A percentile compares a stretch with the other conserved stretches of the same genome.
Conservation (phyloP, 441 rosid genomes). For the Viola pubescens region DNA sequence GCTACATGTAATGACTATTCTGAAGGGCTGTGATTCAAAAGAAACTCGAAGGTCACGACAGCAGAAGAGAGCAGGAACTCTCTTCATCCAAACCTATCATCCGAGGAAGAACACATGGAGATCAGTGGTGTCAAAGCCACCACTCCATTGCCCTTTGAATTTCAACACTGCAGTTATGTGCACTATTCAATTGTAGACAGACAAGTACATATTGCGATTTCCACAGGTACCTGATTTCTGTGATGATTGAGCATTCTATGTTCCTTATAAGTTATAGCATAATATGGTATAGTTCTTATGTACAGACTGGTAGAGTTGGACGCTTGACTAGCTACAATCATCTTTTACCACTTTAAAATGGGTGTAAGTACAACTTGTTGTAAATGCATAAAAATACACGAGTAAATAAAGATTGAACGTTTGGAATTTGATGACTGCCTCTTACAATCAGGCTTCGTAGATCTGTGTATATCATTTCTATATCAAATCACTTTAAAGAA, state of each 20-base stretch:
- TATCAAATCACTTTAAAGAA: too few relatives aligned
- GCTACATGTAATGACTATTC: constrained; percentile 47
- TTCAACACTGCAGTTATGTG: constrained; percentile 59
- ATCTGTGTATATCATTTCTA: too few relatives aligned
- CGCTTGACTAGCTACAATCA: too few relatives aligned
- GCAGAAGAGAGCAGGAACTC: constrained; percentile 41
- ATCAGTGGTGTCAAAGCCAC: constrained; percentile 41
- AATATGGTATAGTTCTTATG: constrained; percentile 5
- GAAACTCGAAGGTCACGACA: constrained; percentile 41
- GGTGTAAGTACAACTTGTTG: not conserved
- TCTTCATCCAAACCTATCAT: constrained; percentile 60
- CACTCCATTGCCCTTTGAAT: constrained; percentile 45
- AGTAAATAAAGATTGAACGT: not conserved
- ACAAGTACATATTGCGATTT: not conserved
- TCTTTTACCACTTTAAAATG: not conserved
- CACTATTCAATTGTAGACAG: constrained; percentile 46
- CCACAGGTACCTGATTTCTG: constrained; percentile 4
- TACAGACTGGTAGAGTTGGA: constrained; percentile 15
- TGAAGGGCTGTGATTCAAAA: constrained; percentile 39
- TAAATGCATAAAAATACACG: not conserved
- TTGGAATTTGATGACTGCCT: not conserved
- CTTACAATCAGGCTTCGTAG: too few relatives aligned
- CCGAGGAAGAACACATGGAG: constrained; percentile 74
- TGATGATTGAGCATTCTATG: not conserved
- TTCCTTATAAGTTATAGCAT: not conserved